Evolutionary conservation across 768 basidiomycete species (phyloP).

Genomic region (Mycena indigotica): DNA sequence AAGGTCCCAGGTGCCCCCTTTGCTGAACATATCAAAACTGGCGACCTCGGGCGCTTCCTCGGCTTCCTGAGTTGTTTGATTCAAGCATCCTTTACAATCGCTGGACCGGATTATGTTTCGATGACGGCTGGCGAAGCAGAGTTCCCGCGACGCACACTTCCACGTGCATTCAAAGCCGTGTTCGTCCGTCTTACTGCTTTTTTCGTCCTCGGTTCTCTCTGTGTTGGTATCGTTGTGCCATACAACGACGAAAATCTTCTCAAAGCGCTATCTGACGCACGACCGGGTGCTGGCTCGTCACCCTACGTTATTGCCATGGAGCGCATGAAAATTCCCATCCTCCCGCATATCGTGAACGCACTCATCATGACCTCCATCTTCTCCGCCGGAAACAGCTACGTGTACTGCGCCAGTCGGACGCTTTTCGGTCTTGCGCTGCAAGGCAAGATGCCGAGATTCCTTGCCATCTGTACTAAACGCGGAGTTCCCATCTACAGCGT

Average conservation of each 20-base stretch:
- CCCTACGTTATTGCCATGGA: conserved; percentile 87
- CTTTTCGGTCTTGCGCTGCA: conserved; percentile 60
- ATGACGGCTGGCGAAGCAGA: conserved; percentile 73
- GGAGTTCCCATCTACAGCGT: conserved; percentile 64
- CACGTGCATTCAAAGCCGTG: conserved; percentile 68
- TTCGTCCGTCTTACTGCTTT: conserved; percentile 77
- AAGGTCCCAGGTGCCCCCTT: conserved; percentile 56
- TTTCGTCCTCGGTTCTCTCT: conserved; percentile 71
- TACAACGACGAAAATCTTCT: conserved; percentile 65
- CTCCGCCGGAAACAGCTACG: conserved; percentile 72
- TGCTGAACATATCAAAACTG: conserved; percentile 54
- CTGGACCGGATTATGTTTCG: conserved; percentile 47
- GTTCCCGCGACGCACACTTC: conserved; percentile 69
- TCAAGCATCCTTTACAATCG: conserved; percentile 38
- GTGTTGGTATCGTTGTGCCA: conserved; percentile 77
- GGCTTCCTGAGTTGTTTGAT: conserved; percentile 65
- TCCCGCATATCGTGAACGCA: conserved; percentile 74
- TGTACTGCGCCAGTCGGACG: conserved; percentile 58
- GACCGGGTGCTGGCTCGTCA: conserved; percentile 59
- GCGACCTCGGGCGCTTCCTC: conserved; percentile 57
- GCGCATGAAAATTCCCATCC: conserved; percentile 60
- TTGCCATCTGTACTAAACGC: conserved; percentile 52
- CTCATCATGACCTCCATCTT: conserved; percentile 68
- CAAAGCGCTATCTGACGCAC: conserved; percentile 56
- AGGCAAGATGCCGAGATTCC: conserved; percentile 55